Percentiles rank a stretch among this genome's conserved stretches.
These are phyloP conservation scores for Pseudogymnoascus sp. DNA, from an alignment of 2,329 filamentous ascomycete species.

Conservation along the genomic window DNA sequence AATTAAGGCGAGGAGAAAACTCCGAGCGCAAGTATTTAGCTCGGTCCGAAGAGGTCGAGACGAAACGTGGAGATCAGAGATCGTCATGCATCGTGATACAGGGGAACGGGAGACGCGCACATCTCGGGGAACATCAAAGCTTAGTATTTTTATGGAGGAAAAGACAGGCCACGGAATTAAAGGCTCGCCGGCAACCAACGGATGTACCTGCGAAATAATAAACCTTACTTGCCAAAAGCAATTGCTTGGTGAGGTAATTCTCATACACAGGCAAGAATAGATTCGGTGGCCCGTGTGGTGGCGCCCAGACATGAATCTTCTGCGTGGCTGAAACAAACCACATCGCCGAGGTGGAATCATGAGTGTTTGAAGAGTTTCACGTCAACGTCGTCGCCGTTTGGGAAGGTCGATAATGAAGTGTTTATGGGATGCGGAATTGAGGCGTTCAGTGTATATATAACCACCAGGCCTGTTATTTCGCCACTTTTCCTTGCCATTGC, in stretches of 20 bases:
- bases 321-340: constrained; percentile 6
- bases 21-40: background rate
- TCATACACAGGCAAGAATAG: background rate
- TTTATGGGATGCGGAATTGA: background rate
- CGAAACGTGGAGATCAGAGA: background rate
- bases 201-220: background rate
- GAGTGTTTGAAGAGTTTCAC: constrained; percentile 5
- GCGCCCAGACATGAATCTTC: background rate
- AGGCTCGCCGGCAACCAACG: background rate
- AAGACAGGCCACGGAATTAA: background rate
- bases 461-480: background rate
- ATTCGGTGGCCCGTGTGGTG: background rate
- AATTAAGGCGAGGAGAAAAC: background rate
- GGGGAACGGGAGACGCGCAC: background rate
- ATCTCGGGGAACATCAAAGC: background rate
- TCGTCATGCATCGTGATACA: background rate
- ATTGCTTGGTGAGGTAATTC: background rate
- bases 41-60: background rate
- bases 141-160: background rate
- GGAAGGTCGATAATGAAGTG: background rate
- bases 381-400: background rate
- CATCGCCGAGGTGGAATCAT: background rate
- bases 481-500: background rate
- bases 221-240: background rate
- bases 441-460: background rate